A percentile compares a stretch with the other conserved stretches of the same genome.
These are phyloP conservation scores for Apophysomyces ossiformis DNA, from an alignment of 371 early-diverging fungal genomes.

Conservation along the genomic window DNA sequence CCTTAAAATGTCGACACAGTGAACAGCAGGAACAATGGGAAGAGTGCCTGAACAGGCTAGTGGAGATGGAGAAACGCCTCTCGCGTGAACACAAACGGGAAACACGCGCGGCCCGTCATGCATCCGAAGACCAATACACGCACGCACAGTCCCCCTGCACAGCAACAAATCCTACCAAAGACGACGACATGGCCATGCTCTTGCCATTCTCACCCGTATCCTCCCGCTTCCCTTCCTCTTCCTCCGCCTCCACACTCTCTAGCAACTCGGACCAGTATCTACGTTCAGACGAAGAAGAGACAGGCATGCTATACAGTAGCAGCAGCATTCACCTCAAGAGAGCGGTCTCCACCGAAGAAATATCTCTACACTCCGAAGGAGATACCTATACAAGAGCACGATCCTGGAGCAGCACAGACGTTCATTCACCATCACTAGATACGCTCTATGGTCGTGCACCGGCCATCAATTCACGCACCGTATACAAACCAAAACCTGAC, in stretches of 20 bases:
- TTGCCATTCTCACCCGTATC: constrained; percentile 1
- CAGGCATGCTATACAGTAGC: neutral
- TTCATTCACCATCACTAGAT: neutral
- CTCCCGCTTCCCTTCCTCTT: constrained; percentile 8
- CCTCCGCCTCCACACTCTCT: constrained; percentile 1
- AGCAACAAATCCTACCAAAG: neutral
- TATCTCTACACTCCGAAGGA: neutral
- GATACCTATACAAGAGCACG: constrained; percentile 4
- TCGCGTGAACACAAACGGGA: constrained; percentile 4
- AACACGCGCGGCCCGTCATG: neutral
- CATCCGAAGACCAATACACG: neutral
- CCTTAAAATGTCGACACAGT: constrained; percentile 85
- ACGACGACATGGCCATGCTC: constrained; percentile 1
- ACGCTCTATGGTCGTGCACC: neutral
- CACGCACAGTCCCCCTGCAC: neutral
- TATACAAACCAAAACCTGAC: neutral
- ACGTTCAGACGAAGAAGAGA: constrained; percentile 1
- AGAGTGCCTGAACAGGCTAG: constrained; percentile 62
- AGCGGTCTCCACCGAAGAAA: neutral
- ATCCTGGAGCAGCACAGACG: constrained; percentile 2
- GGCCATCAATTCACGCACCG: constrained; percentile 1
- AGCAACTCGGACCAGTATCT: constrained; percentile 4
- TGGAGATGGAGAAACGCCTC: constrained; percentile 31
- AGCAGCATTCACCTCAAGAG: neutral
- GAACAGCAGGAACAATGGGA: constrained; percentile 93